Evolutionary conservation across 2,329 filamentous ascomycete genomes (phyloP).

Genomic region (Aaosphaeria arxii): DNA sequence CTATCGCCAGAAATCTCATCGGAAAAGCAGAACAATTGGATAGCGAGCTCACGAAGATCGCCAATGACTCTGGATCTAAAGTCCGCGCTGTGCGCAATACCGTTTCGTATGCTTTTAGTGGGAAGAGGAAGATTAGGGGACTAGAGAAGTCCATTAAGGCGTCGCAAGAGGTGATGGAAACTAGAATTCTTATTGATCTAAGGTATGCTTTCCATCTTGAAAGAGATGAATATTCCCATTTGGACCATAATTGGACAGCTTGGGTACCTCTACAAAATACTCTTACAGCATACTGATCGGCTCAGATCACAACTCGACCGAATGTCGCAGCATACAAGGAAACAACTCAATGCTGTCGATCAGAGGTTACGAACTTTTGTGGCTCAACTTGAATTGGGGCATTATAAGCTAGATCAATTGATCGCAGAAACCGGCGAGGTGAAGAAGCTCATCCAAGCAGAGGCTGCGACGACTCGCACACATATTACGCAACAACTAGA

Average conservation of each 20-base stretch:
- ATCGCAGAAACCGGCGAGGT: not conserved
- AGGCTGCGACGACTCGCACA: not conserved
- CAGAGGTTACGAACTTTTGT: not conserved
- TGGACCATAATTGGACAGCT: no score
- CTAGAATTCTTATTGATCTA: slow-evolving; percentile 1
- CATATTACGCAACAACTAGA: not conserved
- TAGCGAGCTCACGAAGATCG: not conserved
- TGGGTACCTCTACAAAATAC: not conserved
- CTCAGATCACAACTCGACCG: not conserved
- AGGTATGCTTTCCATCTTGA: not conserved
- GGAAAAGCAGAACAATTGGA: not conserved
- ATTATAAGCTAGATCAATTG: not conserved
- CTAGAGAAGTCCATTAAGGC: not conserved
- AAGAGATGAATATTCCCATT: not conserved
- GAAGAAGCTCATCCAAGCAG: not conserved
- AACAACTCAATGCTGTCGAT: not conserved
- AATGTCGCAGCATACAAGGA: not conserved
- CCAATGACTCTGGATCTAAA: not conserved
- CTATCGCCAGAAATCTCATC: not conserved
- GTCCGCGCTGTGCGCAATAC: no score
- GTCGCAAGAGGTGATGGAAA: slow-evolving; percentile 1
- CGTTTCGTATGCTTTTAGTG: no score
- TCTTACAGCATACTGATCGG: not conserved
- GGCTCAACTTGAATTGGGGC: not conserved
- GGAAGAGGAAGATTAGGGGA: not conserved